Evolutionary conservation across 1,139 yeast species (phyloP), one percentile per base, ranked within the genome.

Genomic region (Suhomyces bribrorum): DNA sequence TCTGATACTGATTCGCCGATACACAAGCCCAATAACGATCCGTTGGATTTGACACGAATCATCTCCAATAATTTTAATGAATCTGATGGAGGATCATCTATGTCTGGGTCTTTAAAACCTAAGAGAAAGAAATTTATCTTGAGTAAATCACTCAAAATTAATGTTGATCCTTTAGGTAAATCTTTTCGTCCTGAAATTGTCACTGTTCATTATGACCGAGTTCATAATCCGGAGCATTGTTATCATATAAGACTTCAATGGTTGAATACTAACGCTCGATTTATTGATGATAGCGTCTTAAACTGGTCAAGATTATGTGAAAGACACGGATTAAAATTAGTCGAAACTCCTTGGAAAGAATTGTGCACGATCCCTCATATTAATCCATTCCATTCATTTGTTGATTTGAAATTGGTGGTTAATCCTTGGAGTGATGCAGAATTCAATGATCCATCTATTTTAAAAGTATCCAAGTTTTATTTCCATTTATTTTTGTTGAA

Each of bases 141-240:
- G 36, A 79, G 86, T 54, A 70, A 81, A 45, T 72, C 83, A 1
- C 73, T 92, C 28, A 72, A 76, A 38, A 79, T 80, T 51, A 88
- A 92, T 59, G 79, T 88, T 16, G 98, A 92, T 56, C 86, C 94
- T 0, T 66, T 73, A 26, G 69, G 70, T 4, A 75, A 80, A 44
- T 88, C 96, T 0, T 81, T 80, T 56, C 77, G 90, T 41, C 85
- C 86, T 0, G 98, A 94, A 52, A 62, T 81, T 9, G 69, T 90
- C 27, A 81, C 83, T 3, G 89, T 92, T 3, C 97, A 92, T 61
- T 86, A 87, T 54, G 98, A 94, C 57, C 75, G 83, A 38, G 92
- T 89, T 3, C 97, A 89, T 56, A 92, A 90, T 56, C 97, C 97
- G 0, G 95, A 88, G 46, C 95, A 90, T 54, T 90, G 97, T 54